Conservation (phyloP, 768 basidiomycete genomes). For the Suillus discolor region DNA sequence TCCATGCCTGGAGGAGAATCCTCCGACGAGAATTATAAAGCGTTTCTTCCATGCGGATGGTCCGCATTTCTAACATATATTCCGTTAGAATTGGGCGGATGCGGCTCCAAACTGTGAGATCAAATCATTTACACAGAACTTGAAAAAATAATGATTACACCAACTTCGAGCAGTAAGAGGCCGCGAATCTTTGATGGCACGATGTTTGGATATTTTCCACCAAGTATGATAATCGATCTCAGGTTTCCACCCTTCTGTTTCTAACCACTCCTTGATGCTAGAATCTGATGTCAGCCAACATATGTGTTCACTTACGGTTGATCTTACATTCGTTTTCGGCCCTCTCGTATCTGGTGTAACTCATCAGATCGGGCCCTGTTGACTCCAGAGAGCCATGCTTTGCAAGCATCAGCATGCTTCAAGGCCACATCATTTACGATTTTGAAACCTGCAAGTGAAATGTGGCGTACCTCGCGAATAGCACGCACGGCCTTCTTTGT, state of each 20-base stretch:
- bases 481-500: neutral
- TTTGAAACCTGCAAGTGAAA: neutral
- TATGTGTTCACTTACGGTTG: neutral
- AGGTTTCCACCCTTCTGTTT: constrained; percentile 23
- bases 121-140: constrained; percentile 11
- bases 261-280: constrained; percentile 24
- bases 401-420: constrained; percentile 28
- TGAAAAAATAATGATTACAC: neutral
- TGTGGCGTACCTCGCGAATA: constrained; percentile 1
- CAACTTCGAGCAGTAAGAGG: constrained; percentile 24
- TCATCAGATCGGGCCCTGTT: constrained; percentile 22
- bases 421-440: neutral
- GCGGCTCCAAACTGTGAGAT: constrained; percentile 17
- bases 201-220: constrained; percentile 33
- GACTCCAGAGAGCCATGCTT: constrained; percentile 26
- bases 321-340: constrained; percentile 30
- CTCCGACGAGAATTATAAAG: constrained; percentile 29
- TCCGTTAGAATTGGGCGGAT: constrained; percentile 24
- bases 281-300: constrained; percentile 8
- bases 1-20: constrained; percentile 29
- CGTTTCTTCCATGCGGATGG: constrained; percentile 31
- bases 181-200: constrained; percentile 29
- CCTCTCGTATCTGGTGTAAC: constrained; percentile 26
- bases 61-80: constrained; percentile 34
- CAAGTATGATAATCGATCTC: constrained; percentile 34